A percentile compares a stretch with the other conserved stretches of the same genome.
These are phyloP conservation scores for Fraxinus sp. DNA, from an alignment of 305 asterid species.

Conservation along the genomic window DNA sequence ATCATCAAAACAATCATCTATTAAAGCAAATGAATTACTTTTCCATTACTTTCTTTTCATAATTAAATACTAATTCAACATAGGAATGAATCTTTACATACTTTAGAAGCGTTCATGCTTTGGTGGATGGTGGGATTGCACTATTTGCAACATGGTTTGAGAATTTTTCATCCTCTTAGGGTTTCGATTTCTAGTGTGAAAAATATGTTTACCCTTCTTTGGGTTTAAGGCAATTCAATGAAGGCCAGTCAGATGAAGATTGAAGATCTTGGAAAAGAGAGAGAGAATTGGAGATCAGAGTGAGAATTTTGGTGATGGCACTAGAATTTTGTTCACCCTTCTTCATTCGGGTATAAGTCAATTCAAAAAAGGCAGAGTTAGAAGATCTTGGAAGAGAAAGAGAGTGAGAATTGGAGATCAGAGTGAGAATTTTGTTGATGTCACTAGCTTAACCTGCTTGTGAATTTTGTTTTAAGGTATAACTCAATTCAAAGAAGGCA, in stretches of 20 bases:
- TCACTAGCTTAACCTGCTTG: no score
- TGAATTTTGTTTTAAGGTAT: no score
- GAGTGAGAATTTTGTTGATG: background rate
- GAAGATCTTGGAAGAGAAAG: background rate
- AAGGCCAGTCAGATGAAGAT: background rate
- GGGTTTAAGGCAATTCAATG: background rate
- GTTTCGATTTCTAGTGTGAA: no score
- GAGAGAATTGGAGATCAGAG: background rate
- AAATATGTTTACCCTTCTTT: background rate
- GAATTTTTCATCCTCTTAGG: background rate
- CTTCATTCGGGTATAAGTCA: no score
- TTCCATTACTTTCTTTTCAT: background rate
- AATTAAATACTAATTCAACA: no score
- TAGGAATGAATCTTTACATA: constrained; percentile 8
- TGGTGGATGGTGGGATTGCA: no score
- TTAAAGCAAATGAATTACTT: background rate
- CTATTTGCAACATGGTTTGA: background rate
- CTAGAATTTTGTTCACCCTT: no score
- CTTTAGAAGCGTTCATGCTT: constrained; percentile 76
- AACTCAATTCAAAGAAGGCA: no score
- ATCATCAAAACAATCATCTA: background rate
- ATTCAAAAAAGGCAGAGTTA: background rate
- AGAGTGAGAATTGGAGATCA: background rate
- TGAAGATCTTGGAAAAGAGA: background rate
- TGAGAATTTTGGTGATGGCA: background rate